Evolutionary conservation across 345 rosid genomes (phyloP).

Genomic region (Citrus cavaleriei): DNA sequence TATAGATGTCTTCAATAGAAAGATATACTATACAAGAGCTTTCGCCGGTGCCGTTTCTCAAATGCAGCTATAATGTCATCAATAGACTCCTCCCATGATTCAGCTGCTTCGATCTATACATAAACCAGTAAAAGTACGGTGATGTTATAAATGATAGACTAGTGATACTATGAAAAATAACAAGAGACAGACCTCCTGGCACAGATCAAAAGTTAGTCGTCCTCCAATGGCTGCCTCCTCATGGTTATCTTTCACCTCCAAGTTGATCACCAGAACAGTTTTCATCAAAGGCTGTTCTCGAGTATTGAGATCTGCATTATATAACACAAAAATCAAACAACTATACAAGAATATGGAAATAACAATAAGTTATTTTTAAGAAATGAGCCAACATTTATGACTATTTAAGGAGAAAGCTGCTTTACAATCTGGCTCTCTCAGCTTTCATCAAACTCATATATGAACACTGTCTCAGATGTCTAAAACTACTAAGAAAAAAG

Average conservation of each 20-base stretch:
- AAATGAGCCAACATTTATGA: not conserved
- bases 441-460: not conserved
- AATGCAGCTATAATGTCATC: slow-evolving; percentile 71
- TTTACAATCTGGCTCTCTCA: not conserved
- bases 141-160: not conserved
- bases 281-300: slow-evolving; percentile 75
- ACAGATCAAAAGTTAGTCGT: slow-evolving; percentile 75
- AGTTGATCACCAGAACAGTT: slow-evolving; percentile 73
- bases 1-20: slow-evolving; percentile 52
- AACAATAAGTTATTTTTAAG: too few species aligned
- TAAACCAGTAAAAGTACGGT: not conserved
- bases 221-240: slow-evolving; percentile 96
- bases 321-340: not conserved
- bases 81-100: slow-evolving; percentile 82
- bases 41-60: slow-evolving; percentile 74
- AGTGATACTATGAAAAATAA: not conserved
- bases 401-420: not conserved
- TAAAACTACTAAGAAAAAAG: not conserved
- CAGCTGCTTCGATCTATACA: slow-evolving; percentile 69
- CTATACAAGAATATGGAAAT: not conserved
- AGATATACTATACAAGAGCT: slow-evolving; percentile 66
- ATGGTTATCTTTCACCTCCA: slow-evolving; percentile 97
- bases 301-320: slow-evolving; percentile 67
- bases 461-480: not conserved
- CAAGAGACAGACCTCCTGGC: slow-evolving; percentile 60